phyloP scores from a whole-genome alignment of 495 filamentous ascomycete species.

The Usnea hakonensis region DNA sequence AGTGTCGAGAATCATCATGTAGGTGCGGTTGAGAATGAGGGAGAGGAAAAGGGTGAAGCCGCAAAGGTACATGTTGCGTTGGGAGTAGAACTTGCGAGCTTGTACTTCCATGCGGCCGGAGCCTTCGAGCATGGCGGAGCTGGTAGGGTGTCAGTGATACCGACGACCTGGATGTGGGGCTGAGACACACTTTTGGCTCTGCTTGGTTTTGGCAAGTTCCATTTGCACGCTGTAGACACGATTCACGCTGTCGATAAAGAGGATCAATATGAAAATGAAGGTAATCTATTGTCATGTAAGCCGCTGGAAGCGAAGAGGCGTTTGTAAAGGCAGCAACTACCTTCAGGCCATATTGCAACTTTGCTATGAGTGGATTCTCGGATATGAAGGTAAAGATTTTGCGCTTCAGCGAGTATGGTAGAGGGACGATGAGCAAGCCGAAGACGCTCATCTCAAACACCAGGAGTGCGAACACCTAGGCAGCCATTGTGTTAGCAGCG shows the following conservation, averaged over 20 bases:
- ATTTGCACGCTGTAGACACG: constrained; percentile 94
- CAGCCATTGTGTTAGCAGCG: constrained; percentile 14
- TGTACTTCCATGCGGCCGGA: constrained; percentile 96
- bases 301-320: background rate
- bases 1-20: constrained; percentile 91
- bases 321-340: constrained; percentile 31
- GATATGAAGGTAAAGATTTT: constrained; percentile 91
- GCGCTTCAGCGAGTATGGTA: constrained; percentile 78
- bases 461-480: constrained; percentile 84
- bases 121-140: constrained; percentile 65
- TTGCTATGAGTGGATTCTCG: constrained; percentile 74
- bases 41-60: constrained; percentile 99
- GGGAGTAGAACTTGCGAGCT: constrained; percentile 98
- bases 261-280: constrained; percentile 95
- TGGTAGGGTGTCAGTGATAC: constrained; percentile 31
- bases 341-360: constrained; percentile 73
- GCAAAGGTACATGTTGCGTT: constrained; percentile 99
- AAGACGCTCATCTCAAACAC: constrained; percentile 92
- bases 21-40: constrained; percentile 97
- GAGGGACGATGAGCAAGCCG: constrained; percentile 81
- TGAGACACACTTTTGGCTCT: constrained; percentile 34
- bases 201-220: constrained; percentile 60
- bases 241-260: constrained; percentile 98
- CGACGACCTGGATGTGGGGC: background rate
- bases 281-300: constrained; percentile 64